phyloP scores from a whole-genome alignment of 192 early-diverging fungal genomes.

The Coemansia sp. region DNA sequence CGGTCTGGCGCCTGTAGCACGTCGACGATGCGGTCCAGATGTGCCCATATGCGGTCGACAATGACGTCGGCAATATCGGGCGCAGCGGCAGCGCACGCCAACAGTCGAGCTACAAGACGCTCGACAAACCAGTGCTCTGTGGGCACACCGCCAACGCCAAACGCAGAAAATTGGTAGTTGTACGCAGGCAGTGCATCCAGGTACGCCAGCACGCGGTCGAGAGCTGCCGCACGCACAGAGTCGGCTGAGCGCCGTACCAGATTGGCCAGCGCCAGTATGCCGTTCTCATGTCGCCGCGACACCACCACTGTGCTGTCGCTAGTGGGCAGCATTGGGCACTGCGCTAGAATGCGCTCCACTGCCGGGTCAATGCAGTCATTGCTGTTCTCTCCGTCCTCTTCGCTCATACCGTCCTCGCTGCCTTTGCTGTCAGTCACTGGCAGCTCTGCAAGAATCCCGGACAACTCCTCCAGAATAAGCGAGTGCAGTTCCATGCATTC shows the following conservation, averaged over 20 bases:
- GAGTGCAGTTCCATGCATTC: slow-evolving; percentile 43
- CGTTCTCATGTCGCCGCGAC: slow-evolving; percentile 48
- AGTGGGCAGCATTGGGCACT: slow-evolving; percentile 31
- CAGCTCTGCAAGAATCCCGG: slow-evolving; percentile 29
- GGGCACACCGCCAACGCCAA: slow-evolving; percentile 16
- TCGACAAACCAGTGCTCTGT: slow-evolving; percentile 37
- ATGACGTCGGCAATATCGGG: slow-evolving; percentile 19
- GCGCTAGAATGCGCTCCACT: slow-evolving; percentile 24
- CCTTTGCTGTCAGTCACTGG: neutral
- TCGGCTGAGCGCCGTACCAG: slow-evolving; percentile 17
- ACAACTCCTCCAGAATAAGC: slow-evolving; percentile 56
- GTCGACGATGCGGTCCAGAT: slow-evolving; percentile 23
- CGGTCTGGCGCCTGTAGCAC: slow-evolving; percentile 9
- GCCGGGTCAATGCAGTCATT: slow-evolving; percentile 21
- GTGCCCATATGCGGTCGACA: slow-evolving; percentile 34
- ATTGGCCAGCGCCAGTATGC: slow-evolving; percentile 50
- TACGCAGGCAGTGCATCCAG: slow-evolving; percentile 34
- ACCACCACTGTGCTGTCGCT: neutral
- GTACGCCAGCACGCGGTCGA: slow-evolving; percentile 42
- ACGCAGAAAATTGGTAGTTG: slow-evolving; percentile 21
- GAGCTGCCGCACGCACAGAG: slow-evolving; percentile 14
- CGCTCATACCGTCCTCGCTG: neutral
- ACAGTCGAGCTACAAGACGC: slow-evolving; percentile 31
- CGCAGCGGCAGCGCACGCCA: slow-evolving; percentile 23
- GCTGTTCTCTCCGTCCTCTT: neutral